Evolutionary conservation across 208 protist species (phyloP).

Genomic region (Porcisia hertigi): DNA sequence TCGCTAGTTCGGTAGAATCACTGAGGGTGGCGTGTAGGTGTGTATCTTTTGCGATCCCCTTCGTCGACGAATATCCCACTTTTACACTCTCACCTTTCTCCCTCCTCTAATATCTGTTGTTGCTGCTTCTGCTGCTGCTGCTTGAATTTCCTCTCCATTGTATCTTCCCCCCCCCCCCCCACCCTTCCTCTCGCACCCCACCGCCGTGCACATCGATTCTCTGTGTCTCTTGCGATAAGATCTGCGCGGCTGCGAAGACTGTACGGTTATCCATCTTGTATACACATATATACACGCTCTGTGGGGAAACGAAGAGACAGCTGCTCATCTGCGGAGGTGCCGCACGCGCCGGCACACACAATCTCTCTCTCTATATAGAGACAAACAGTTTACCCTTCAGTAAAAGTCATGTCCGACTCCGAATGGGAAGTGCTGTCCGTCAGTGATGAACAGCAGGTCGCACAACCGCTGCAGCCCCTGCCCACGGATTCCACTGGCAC

Average conservation of each 20-base stretch:
- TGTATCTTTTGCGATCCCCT: not conserved
- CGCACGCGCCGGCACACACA: not conserved
- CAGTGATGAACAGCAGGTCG: constrained; percentile 5
- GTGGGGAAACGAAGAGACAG: not conserved
- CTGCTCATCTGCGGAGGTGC: not conserved
- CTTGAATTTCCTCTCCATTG: not conserved
- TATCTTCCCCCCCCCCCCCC: not conserved
- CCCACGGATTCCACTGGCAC: not conserved
- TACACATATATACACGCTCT: not conserved
- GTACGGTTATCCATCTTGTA: not conserved
- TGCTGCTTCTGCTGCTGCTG: not conserved
- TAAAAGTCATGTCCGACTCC: constrained; percentile 25
- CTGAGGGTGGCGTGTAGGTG: constrained; percentile 1
- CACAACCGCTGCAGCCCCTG: not conserved
- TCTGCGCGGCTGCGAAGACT: not conserved
- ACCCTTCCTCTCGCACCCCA: too few species aligned
- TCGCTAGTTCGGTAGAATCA: not conserved
- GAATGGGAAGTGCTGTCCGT: constrained; percentile 32
- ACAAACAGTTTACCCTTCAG: not conserved
- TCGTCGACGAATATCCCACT: not conserved
- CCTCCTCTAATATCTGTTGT: not conserved
- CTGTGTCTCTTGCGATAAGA: not conserved
- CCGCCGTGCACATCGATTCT: too few species aligned
- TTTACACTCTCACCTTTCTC: not conserved
- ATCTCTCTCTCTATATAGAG: not conserved